Percentiles rank a stretch among this genome's conserved stretches.
Evolutionary conservation across 2,329 filamentous ascomycete genomes (phyloP).

Genomic region (Aspergillus transmontanensis): DNA sequence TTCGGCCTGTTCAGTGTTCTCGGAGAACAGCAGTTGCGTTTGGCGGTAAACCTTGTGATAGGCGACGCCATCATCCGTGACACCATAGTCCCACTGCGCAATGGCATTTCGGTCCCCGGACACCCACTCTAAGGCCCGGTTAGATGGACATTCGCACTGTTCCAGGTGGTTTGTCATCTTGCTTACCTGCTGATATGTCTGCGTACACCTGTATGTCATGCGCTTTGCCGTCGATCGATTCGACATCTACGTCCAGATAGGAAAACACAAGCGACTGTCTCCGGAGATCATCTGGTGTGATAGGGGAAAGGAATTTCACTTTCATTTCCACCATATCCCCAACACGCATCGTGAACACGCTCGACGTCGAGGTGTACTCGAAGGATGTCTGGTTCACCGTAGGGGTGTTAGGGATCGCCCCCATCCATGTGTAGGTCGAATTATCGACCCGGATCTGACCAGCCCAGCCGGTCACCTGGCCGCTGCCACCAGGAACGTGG

Average conservation of each 20-base stretch:
- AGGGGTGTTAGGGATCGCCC: constrained; percentile 58
- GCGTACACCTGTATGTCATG: constrained; percentile 73
- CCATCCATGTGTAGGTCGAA: constrained; percentile 68
- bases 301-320: constrained; percentile 70
- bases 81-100: constrained; percentile 65
- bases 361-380: constrained; percentile 72
- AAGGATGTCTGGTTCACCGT: constrained; percentile 61
- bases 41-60: constrained; percentile 63
- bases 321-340: constrained; percentile 64
- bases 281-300: constrained; percentile 66
- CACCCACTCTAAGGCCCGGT: constrained; percentile 63
- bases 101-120: constrained; percentile 61
- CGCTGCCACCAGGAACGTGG: constrained; percentile 40
- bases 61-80: constrained; percentile 53
- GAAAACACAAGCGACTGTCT: constrained; percentile 71
- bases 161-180: not conserved
- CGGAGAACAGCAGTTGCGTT: constrained; percentile 50
- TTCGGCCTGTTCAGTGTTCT: constrained; percentile 52
- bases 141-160: not conserved
- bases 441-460: constrained; percentile 72
- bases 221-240: constrained; percentile 61
- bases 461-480: constrained; percentile 64
- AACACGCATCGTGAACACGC: constrained; percentile 69
- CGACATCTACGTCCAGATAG: constrained; percentile 67
- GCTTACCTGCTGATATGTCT: constrained; percentile 69